Evolutionary conservation across 108 stramenopile species (phyloP), one percentile per base, ranked within the genome.

Genomic region (Asterionellopsis glacialis): DNA sequence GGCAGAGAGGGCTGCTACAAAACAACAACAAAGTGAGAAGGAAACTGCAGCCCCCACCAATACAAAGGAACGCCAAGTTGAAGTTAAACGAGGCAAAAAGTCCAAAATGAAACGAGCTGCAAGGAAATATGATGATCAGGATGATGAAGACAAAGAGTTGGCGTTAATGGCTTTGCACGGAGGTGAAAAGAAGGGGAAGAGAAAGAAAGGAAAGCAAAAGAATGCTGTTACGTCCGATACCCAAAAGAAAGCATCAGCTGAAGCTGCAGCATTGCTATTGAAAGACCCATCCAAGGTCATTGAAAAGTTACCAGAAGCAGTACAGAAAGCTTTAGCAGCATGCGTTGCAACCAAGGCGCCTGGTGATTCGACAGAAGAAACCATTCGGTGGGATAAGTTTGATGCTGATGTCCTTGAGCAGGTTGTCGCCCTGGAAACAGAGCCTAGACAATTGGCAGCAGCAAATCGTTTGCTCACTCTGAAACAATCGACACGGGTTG

Each of bases 111-210:
- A 88, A 70, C 59, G 70, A 9, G 67, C 68, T 25, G 77, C 79
- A 26, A 85, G 76, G 53, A 96, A 95, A 64, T 98, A 99, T 70
- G 79, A 66, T 9, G 97, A 99, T 41, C 97, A 99, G 84, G 97
- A 97, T 63, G 98, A 97, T 0, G 97, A 96, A 51, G 98, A 99
- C 70, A 64, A 85, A 23, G 84, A 88, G 48, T 75, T 97, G 14
- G 96, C 96, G 1, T 77, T 98, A 78, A 49, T 93, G 57, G 93
- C 90, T 21, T 69, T 97, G 26, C 90, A 95, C 23, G 93, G 85
- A 7, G 95, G 95, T 9, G 82, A 90, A 51, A 78, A 79, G 47
- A 43, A 54, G 6, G 77, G 77, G 45, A 74, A 69, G 27, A 76
- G 73, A 56, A 70, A 67, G 44, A 88, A 63, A 48, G 59, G 66